phyloP scores from a whole-genome alignment of 2,329 filamentous ascomycete species.

The Ascosphaera apis region DNA sequence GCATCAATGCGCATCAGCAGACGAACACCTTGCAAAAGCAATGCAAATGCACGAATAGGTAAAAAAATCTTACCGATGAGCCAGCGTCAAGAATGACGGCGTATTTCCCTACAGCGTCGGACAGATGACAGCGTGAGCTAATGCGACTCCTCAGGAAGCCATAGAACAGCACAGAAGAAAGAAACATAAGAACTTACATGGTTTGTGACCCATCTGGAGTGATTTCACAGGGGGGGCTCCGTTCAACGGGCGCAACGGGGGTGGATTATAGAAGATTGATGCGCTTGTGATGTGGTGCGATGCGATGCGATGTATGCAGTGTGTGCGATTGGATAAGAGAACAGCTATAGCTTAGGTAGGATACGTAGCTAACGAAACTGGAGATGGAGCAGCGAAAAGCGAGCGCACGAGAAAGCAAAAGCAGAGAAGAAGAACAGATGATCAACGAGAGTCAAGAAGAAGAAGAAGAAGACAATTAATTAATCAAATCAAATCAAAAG shows the following conservation, averaged over 20 bases:
- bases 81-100: constrained; percentile 94
- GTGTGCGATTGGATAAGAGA: too few species aligned
- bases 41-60: constrained; percentile 3
- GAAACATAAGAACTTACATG: not conserved
- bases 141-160: too few species aligned
- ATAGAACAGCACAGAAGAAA: not conserved
- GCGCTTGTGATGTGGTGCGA: too few species aligned
- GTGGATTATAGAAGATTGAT: too few species aligned
- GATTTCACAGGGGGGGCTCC: too few species aligned
- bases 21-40: constrained; percentile 6
- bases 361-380: too few species aligned
- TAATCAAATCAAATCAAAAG: constrained; percentile 1
- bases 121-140: not conserved
- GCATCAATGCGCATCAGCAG: constrained; percentile 2
- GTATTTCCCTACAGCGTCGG: constrained; percentile 36
- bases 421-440: not conserved
- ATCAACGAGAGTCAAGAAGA: not conserved
- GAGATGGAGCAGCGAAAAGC: not conserved
- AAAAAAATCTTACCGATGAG: constrained; percentile 41
- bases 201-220: not conserved
- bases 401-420: not conserved
- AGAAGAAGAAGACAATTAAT: not conserved
- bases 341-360: too few species aligned
- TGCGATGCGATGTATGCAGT: too few species aligned
- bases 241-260: too few species aligned